Percentiles rank a stretch among this genome's conserved stretches.
Evolutionary conservation across 31 red algal species (phyloP).

Genomic region (Asparagopsis taxiformis): DNA sequence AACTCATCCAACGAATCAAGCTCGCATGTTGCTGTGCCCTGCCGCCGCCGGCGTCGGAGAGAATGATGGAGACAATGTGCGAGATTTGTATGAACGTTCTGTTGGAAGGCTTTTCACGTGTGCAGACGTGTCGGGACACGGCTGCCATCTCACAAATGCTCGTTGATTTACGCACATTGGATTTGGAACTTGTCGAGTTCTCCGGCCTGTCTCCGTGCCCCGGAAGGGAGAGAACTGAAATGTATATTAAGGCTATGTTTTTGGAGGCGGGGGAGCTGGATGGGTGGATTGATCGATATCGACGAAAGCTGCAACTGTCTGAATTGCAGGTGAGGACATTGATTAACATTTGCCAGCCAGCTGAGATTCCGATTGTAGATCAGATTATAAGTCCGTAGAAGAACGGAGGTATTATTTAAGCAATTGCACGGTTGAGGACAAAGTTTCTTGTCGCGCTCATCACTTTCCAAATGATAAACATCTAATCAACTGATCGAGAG

Average conservation of each 20-base stretch:
- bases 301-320: conserved; percentile 10
- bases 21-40: neutral
- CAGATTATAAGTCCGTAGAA: conserved; percentile 31
- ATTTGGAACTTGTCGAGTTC: conserved; percentile 18
- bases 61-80: neutral
- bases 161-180: conserved; percentile 13
- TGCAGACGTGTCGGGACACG: conserved; percentile 3
- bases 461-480: too few relatives aligned
- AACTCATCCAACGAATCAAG: conserved; percentile 1
- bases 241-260: conserved; percentile 27
- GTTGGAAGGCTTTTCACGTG: conserved; percentile 23
- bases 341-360: neutral
- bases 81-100: conserved; percentile 11
- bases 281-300: conserved; percentile 6
- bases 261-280: conserved; percentile 10
- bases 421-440: too few relatives aligned
- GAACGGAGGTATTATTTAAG: too few relatives aligned
- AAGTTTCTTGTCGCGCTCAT: too few relatives aligned
- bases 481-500: too few relatives aligned
- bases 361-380: conserved; percentile 27
- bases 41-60: conserved; percentile 11
- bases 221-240: conserved; percentile 17
- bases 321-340: conserved; percentile 13
- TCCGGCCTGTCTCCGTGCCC: conserved; percentile 23
- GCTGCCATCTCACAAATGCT: conserved; percentile 23